Percentiles rank a stretch among this genome's conserved stretches.
These are phyloP conservation scores for Tolypocladium album DNA, from an alignment of 2,329 filamentous ascomycete genomes.

Conservation along the genomic window DNA sequence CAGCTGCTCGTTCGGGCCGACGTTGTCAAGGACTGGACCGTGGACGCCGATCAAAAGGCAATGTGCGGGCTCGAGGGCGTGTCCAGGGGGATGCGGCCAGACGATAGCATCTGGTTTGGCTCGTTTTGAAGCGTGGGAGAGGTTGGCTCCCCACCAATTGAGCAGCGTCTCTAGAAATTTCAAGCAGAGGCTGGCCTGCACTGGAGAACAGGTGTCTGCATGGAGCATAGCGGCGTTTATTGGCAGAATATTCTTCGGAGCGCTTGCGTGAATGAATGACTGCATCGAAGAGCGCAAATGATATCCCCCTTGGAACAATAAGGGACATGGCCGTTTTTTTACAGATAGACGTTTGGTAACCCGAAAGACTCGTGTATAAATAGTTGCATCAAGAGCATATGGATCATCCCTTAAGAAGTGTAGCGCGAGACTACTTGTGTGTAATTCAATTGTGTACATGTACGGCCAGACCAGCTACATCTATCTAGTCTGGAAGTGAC, in stretches of 20 bases:
- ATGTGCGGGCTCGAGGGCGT: conserved; percentile 20
- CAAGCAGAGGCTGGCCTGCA: neutral
- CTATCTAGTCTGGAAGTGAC: neutral
- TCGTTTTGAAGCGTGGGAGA: conserved; percentile 7
- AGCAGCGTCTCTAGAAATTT: no score
- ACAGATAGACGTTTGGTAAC: neutral
- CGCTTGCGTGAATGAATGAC: neutral
- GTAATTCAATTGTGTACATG: neutral
- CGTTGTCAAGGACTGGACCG: conserved; percentile 14
- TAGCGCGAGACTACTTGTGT: no score
- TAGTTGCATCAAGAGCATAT: neutral
- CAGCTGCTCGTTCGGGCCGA: conserved; percentile 33
- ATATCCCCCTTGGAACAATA: neutral
- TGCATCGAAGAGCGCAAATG: neutral
- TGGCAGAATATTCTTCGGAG: neutral
- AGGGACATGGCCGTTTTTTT: neutral
- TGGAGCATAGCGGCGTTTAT: neutral
- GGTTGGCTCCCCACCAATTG: no score
- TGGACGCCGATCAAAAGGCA: conserved; percentile 9
- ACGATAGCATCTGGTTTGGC: conserved; percentile 27
- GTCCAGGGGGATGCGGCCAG: conserved; percentile 18
- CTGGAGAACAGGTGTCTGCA: neutral
- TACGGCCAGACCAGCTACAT: neutral
- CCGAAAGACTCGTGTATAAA: neutral
- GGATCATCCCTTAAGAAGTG: neutral